Percentiles rank a stretch among this genome's conserved stretches.
phyloP scores from a whole-genome alignment of 768 basidiomycete genomes.

The Royoungia palumana region DNA sequence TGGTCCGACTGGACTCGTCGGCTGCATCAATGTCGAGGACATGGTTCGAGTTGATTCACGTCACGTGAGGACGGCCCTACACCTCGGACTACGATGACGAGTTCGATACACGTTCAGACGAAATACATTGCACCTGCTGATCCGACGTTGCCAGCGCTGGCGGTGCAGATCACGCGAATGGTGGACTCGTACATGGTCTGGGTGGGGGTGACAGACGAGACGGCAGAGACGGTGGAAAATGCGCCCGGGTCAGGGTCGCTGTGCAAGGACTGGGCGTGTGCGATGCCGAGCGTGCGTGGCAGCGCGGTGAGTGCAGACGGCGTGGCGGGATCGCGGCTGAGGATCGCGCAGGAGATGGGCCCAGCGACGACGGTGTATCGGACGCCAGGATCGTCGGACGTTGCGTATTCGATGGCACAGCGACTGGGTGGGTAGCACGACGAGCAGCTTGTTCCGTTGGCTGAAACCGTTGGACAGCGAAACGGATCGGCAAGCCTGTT shows the following conservation, averaged over 20 bases:
- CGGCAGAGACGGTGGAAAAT: conserved; percentile 42
- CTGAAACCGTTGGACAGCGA: conserved; percentile 46
- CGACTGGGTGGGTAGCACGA: conserved; percentile 69
- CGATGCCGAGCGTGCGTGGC: conserved; percentile 54
- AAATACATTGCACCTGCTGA: conserved; percentile 50
- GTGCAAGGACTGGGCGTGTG: conserved; percentile 78
- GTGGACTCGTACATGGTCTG: conserved; percentile 81
- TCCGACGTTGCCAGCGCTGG: conserved; percentile 53
- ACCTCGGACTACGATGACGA: conserved; percentile 3
- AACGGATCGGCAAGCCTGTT: conserved; percentile 61
- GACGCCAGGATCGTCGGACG: conserved; percentile 50
- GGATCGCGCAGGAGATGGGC: conserved; percentile 3
- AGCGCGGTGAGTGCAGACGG: conserved; percentile 19
- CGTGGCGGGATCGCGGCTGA: conserved; percentile 1
- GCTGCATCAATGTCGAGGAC: background rate
- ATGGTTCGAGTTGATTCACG: too few relatives aligned
- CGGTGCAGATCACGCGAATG: conserved; percentile 62
- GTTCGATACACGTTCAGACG: conserved; percentile 42
- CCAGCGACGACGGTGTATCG: conserved; percentile 66
- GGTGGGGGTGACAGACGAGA: conserved; percentile 59
- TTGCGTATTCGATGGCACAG: conserved; percentile 70
- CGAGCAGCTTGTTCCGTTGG: too few relatives aligned
- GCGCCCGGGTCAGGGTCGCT: conserved; percentile 56
- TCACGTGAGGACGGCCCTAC: too few relatives aligned
- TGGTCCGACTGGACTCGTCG: conserved; percentile 24